These are phyloP conservation scores for Crepidotus sp. DNA, from an alignment of 1,284 basidiomycete genomes.

Conservation along the genomic window DNA sequence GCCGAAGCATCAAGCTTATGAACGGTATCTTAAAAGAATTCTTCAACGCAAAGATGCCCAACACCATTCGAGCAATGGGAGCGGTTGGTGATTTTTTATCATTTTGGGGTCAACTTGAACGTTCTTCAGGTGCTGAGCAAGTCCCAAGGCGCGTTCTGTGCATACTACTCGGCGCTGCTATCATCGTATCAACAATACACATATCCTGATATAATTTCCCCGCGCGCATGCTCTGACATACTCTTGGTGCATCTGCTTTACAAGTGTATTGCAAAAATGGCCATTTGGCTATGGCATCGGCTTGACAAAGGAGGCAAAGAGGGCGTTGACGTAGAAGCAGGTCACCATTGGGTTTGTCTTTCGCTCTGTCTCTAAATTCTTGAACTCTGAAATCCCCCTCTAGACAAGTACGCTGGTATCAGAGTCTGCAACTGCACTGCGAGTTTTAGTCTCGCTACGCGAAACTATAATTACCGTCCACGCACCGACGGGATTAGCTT, in stretches of 20 bases:
- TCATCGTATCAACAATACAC: constrained; percentile 34
- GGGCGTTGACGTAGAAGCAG: constrained; percentile 28
- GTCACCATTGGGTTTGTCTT: constrained; percentile 44
- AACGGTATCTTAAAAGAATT: constrained; percentile 64
- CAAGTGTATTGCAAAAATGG: constrained; percentile 60
- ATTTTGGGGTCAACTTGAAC: constrained; percentile 1
- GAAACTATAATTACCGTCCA: constrained; percentile 25
- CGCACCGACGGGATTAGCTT: constrained; percentile 26
- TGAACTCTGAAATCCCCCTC: constrained; percentile 2
- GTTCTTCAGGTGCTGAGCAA: constrained; percentile 44
- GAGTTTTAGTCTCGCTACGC: constrained; percentile 41
- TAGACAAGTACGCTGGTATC: constrained; percentile 53
- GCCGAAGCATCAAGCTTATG: constrained; percentile 52
- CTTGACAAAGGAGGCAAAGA: constrained; percentile 35
- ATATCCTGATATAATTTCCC: constrained; percentile 30
- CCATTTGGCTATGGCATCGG: constrained; percentile 62
- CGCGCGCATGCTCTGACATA: constrained; percentile 43
- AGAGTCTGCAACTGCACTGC: constrained; percentile 46
- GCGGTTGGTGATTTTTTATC: constrained; percentile 30
- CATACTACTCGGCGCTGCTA: constrained; percentile 51
- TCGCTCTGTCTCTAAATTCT: not conserved
- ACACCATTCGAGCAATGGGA: constrained; percentile 56
- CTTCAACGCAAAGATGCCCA: constrained; percentile 54
- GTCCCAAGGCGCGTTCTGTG: constrained; percentile 42
- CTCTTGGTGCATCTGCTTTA: constrained; percentile 57